Evolutionary conservation across 805 yeast genomes (phyloP), one percentile per base, ranked within the genome.

Genomic region (Lachancea quebecensis): DNA sequence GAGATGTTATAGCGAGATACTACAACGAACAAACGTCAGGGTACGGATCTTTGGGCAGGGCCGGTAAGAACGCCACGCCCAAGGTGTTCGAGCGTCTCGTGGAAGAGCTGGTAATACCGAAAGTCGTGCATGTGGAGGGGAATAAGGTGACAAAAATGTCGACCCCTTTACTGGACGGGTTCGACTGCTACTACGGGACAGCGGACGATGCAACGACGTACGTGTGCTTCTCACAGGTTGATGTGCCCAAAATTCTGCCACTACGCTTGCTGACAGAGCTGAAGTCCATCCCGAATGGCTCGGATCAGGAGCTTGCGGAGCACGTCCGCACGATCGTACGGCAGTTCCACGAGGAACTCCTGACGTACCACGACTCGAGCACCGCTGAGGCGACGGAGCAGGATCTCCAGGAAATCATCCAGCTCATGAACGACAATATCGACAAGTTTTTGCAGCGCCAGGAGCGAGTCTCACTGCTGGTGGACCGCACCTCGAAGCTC

Each of bases 401-500:
- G 15, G 66, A 64, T 35, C 38, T 65, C 35, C 55, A 58, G 30
- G 59, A 61, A 21, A 56, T 65, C 11, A 51, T 65, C n/a, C 58
- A 56, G 35, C 57, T 65, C 8, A 64, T 65, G 69, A 65, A 64
- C 49, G 67, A 64, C 46, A 65, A 65, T 44, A 64, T 65, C 27
- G 67, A 62, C 48, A 62, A 61, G 58, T 73, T 88, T 21, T 67
- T 87, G 53, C 79, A 78, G 52, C 74, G 96, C 42, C 95, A 95
- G 16, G 95, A 87, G 56, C 74, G 85, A 42, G 78, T 87, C 47
- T 76, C 78, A 52, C 64, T 75, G 34, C 70, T 87, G 50, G 91
- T 87, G 28, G 85, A 82, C 61, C 87, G 87, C 61, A 88, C 96
- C 1, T 82, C 84, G 50, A 72, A 79, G 43, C 72, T 87, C 62